Percentiles rank a stretch among this genome's conserved stretches.
Conservation (phyloP, 495 filamentous ascomycete species). For the Penicillium antarcticum region DNA sequence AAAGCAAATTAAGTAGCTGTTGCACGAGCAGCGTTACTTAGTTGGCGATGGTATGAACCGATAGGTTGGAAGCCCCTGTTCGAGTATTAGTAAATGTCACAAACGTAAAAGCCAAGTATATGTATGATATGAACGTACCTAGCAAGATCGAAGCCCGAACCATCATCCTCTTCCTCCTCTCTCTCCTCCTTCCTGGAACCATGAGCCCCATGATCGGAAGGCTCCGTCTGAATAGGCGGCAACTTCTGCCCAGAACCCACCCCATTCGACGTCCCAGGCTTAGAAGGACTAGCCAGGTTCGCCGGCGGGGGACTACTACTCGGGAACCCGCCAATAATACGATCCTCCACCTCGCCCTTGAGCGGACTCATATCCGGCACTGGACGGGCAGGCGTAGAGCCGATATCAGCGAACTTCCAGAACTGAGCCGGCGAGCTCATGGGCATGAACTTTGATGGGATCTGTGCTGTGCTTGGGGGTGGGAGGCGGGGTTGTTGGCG, state of each 20-base stretch:
- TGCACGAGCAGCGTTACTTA: conserved; percentile 43
- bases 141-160: conserved; percentile 62
- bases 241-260: conserved; percentile 33
- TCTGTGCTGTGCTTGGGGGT: conserved; percentile 82
- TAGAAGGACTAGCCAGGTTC: conserved; percentile 45
- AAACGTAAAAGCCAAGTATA: no score
- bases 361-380: conserved; percentile 58
- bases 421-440: conserved; percentile 96
- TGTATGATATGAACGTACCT: conserved; percentile 43
- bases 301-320: conserved; percentile 64
- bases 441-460: conserved; percentile 92
- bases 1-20: conserved; percentile 18
- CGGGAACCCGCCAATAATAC: conserved; percentile 49
- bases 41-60: conserved; percentile 59
- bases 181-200: conserved; percentile 21
- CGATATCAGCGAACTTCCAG: conserved; percentile 76
- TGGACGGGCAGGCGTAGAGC: conserved; percentile 72
- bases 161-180: conserved; percentile 52
- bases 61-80: conserved; percentile 69
- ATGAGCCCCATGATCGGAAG: conserved; percentile 11
- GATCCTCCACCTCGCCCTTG: conserved; percentile 46
- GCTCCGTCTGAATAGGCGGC: conserved; percentile 32
- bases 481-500: conserved; percentile 79
- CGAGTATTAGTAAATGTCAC: conserved; percentile 23
- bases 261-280: conserved; percentile 39